Base-by-base conservation (phyloP, 2,329 filamentous ascomycete species). In the Hymenoscyphus fraxineus region DNA sequence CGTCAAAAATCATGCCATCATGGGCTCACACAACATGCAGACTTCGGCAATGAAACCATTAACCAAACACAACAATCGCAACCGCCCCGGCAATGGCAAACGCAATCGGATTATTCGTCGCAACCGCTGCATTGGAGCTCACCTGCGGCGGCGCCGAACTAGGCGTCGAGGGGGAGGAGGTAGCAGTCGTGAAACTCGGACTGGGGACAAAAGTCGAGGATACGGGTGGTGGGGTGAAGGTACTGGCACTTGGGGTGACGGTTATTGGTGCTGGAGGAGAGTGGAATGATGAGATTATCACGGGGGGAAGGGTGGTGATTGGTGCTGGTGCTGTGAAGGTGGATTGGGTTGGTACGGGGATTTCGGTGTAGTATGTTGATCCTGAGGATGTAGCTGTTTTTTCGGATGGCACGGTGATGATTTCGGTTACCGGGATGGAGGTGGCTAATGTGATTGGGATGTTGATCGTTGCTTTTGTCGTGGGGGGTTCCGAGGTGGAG, bases 21-120 rank as follows among this genome's bases (percentile, higher is more conserved):
- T 44, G 13, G 3, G 7, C 3, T 6, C 44, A 47, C 16, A 35
- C 7, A 35, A 35, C 44, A 47, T 47, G 44, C 15, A 47, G 5
- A 19, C 19, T 19, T 47, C 44, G 59, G 40, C n/a, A 41, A 39
- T 3, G 1, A 27, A 27, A 35, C 35, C 35, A 12, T 39, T 69
- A 73, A 64, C 66, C 70, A 16, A 75, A 63, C 54, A 69, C 74
- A 31, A 75, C 58, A 38, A 75, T 38, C 54, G 68, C 74, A 64
- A 75, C 68, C 15, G 66, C 71, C 44, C 72, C 74, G 51, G 65
- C 73, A 22, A 73, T 39, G 15, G 69, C 68, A 16, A 66, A 67
- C 27, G 69, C 68, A 19, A 69, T 57, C 2, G 73, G 73, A 22
- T 63, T 66, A 47, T 74, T 72, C 7, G 63, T 70, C 32, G 61